Evolutionary conservation across 2,329 filamentous ascomycete species (phyloP).

Genomic region (Fusarium pseudonygamai): DNA sequence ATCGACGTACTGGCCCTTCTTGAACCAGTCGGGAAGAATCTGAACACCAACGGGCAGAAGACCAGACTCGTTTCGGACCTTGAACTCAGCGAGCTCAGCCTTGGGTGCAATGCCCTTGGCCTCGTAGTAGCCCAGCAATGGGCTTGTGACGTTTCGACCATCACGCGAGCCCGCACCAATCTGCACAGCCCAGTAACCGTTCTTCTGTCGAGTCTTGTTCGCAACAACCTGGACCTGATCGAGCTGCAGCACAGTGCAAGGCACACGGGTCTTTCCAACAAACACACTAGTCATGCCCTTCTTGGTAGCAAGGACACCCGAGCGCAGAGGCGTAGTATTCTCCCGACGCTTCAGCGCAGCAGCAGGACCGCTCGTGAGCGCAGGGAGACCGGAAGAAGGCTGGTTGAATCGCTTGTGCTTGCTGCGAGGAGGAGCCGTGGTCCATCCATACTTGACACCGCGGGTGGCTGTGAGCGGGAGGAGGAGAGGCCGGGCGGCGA

Average conservation of each 20-base stretch:
- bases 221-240: constrained; percentile 91
- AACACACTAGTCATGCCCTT: constrained; percentile 96
- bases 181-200: constrained; percentile 96
- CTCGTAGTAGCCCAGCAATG: constrained; percentile 89
- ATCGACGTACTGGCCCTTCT: constrained; percentile 90
- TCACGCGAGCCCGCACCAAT: constrained; percentile 81
- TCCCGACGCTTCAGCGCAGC: constrained; percentile 69
- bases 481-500: constrained; percentile 50
- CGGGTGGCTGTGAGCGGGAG: constrained; percentile 58
- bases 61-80: constrained; percentile 77
- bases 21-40: constrained; percentile 90
- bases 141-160: constrained; percentile 79
- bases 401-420: constrained; percentile 71
- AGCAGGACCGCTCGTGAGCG: constrained; percentile 65
- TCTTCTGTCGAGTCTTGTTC: constrained; percentile 80
- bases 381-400: constrained; percentile 63
- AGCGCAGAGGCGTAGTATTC: constrained; percentile 71
- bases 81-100: constrained; percentile 85
- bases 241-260: constrained; percentile 93
- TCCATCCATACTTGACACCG: constrained; percentile 69
- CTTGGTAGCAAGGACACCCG: constrained; percentile 87
- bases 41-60: constrained; percentile 78
- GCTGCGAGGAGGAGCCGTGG: constrained; percentile 60
- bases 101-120: constrained; percentile 85
- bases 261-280: constrained; percentile 78